Evolutionary conservation across 164 flowering plant genomes (phyloP), one percentile per base, ranked within the genome.

Genomic region (Cinnamomum micranthum): DNA sequence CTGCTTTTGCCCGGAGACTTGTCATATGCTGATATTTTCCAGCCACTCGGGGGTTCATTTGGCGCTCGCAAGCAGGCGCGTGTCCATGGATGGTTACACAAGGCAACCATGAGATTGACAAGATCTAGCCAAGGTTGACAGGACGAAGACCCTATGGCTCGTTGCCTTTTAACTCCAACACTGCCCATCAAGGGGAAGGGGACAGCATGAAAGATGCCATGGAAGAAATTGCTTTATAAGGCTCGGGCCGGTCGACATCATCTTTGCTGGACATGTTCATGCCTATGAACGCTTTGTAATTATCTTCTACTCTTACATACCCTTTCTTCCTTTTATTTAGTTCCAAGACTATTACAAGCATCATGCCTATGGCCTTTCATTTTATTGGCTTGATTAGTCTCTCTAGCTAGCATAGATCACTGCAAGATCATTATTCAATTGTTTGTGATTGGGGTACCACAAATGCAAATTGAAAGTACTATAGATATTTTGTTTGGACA

Each of bases 271-370:
- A 1, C 97, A 94, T 80, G 93, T 92, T 1, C 98, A 92, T 88
- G 97, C 98, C 33, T 94, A 94, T 25, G 98, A 94, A 70, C 92
- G 97, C 71, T 91, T 91, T 65, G 98, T 94, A 87, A 88, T 97
- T 50, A 41, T 41, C 47, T 65, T 25, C 50, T 35, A 15, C 19
- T 69, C 9, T 0, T 47, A 25, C 27, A 17, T 33, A 7, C 55
- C 33, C 22, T 27, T 72, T 50, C 20, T 22, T 68, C 12, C 27
- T 52, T 55, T 15, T 52, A 50, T 15, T 50, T 47, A 27, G 28
- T 27, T 27, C 28, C 28, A 28, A 28, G 31, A 28, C 31, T 28
- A n/a, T 28, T 0, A 28, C 31, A 2, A 28, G 31, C 31, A 28
- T 28, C 31, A 28, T 28, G 31, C 31, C 31, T 28, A 2, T 28